Evolutionary conservation across 768 basidiomycete genomes (phyloP).

Genomic region (Suillus subalutaceus): DNA sequence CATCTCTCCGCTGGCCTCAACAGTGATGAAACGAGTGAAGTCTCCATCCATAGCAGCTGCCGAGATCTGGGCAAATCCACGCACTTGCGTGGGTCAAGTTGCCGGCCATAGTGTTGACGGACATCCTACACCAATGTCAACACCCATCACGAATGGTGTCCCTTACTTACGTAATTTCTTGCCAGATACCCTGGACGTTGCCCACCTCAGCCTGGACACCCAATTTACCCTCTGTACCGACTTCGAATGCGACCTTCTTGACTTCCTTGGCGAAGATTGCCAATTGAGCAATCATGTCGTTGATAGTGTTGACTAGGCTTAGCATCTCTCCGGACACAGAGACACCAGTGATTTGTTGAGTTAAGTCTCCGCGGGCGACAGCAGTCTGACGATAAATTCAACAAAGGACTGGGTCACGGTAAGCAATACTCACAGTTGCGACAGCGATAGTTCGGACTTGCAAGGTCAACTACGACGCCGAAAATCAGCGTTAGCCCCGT

Average conservation of each 20-base stretch:
- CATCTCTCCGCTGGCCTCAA: slow-evolving; percentile 98
- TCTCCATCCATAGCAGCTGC: slow-evolving; percentile 99
- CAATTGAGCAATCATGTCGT: slow-evolving; percentile 77
- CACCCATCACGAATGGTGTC: not conserved
- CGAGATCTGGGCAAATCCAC: slow-evolving; percentile 98
- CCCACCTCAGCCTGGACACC: slow-evolving; percentile 98
- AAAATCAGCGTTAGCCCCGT: not conserved
- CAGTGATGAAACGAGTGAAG: slow-evolving; percentile 98
- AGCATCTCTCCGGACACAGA: slow-evolving; percentile 95
- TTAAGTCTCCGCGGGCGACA: slow-evolving; percentile 92
- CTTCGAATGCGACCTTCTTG: slow-evolving; percentile 95
- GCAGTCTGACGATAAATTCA: slow-evolving; percentile 59
- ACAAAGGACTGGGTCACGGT: not conserved
- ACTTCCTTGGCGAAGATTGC: slow-evolving; percentile 78
- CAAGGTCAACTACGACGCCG: slow-evolving; percentile 67
- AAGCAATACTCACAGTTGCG: slow-evolving; percentile 66
- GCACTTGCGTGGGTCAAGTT: slow-evolving; percentile 97
- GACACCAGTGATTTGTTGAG: slow-evolving; percentile 90
- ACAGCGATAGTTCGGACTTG: slow-evolving; percentile 95
- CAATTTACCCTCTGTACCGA: slow-evolving; percentile 98
- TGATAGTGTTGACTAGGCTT: slow-evolving; percentile 96
- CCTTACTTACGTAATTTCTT: slow-evolving; percentile 88
- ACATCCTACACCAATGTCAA: slow-evolving; percentile 55
- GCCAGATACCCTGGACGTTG: slow-evolving; percentile 97
- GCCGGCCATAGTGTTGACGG: slow-evolving; percentile 97